Evolutionary conservation across 2,329 filamentous ascomycete genomes (phyloP).

Genomic region (Colletotrichum endophyticum): DNA sequence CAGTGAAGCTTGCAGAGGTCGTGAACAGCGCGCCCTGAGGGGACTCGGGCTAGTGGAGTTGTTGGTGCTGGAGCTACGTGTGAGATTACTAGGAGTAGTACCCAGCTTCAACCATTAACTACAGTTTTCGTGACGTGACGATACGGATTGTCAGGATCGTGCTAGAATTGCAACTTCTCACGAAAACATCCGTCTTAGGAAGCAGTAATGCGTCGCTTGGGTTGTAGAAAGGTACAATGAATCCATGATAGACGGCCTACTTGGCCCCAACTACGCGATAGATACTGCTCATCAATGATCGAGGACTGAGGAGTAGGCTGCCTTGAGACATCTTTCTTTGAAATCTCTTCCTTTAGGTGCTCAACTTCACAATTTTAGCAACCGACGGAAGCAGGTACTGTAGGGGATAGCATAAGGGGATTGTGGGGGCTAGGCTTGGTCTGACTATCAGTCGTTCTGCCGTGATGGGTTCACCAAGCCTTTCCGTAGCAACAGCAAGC

Average conservation of each 20-base stretch:
- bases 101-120: not conserved
- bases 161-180: not conserved
- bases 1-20: not conserved
- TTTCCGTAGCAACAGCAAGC: not conserved
- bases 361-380: not conserved
- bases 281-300: too few species aligned
- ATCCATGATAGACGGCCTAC: not conserved
- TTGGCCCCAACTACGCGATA: too few species aligned
- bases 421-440: not conserved
- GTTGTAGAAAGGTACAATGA: not conserved
- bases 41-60: not conserved
- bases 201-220: too few species aligned
- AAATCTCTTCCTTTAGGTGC: too few species aligned
- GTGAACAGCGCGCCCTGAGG: not conserved
- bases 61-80: not conserved
- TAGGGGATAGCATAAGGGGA: not conserved
- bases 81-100: not conserved
- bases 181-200: too few species aligned
- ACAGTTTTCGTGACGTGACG: not conserved
- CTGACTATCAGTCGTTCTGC: not conserved
- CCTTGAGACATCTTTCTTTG: too few species aligned
- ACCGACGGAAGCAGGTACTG: not conserved
- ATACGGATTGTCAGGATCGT: fast-evolving
- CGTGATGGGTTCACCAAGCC: not conserved
- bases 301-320: too few species aligned